Evolutionary conservation across 169 alveolate genomes (phyloP), one percentile per base, ranked within the genome.

Genomic region (Plasmodium coatneyi): DNA sequence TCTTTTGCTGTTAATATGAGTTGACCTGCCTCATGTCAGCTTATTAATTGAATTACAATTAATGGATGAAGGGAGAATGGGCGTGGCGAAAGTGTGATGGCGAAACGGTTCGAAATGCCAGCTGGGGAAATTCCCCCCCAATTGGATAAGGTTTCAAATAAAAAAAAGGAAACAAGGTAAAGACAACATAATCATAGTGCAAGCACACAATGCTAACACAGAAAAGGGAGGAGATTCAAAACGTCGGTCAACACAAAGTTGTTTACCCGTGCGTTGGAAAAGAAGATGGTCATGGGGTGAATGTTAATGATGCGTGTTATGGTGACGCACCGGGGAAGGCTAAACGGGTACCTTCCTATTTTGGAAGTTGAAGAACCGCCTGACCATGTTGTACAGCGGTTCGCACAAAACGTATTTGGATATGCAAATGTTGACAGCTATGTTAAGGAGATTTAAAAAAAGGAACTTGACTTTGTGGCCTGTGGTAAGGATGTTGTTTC

Each of bases 401-500:
- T 80, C 87, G 76, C 92, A 79, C 52, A 71, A 90, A 46, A 93
- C 39, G 83, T 92, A 92, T 72, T 84, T 84, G 14, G 92, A 92
- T 60, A 82, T 92, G 34, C 52, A 92, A 74, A 71, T 92, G 19
- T 92, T 78, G 39, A 70, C 32, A 14, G 74, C 81, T 46, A 84
- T 83, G 54, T 92, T 80, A 60, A 83, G 28, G 56, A 56, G 16
- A 71, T 56, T 71, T 36, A 72, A 41, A 43, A 54, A 43, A 32
- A 56, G n/a, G 16, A 70, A 72, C 46, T 96, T 54, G 74, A 96
- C 96, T 95, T 95, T 96, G 93, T 93, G 96, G 46, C 89, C 19
- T 14, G 92, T 60, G 14, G 97, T 94, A 28, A 97, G 92, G 46
- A 97, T 92, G 84, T 95, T 97, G 87, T 97, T 96, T 36, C 97